phyloP scores from a whole-genome alignment of 768 basidiomycete genomes.

The Xerocomellus intermedius region DNA sequence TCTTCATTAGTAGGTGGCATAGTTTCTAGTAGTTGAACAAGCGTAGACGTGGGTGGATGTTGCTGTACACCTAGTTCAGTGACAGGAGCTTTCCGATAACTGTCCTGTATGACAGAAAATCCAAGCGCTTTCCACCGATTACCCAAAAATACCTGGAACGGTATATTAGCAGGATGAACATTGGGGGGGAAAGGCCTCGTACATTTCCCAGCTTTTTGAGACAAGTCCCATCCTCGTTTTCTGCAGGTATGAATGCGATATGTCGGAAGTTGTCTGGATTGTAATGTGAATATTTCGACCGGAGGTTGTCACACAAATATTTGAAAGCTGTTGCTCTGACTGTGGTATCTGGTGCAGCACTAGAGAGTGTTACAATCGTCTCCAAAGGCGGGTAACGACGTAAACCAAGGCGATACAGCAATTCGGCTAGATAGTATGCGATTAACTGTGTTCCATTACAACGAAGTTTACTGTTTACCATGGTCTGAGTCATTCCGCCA shows the following conservation, averaged over 20 bases:
- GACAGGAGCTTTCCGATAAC: slow-evolving; percentile 43
- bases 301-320: slow-evolving; percentile 48
- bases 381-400: slow-evolving; percentile 56
- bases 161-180: no score
- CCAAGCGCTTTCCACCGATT: slow-evolving; percentile 56
- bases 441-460: no score
- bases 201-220: slow-evolving; percentile 1
- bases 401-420: background rate
- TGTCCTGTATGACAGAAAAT: slow-evolving; percentile 60
- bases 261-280: slow-evolving; percentile 43
- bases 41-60: slow-evolving; percentile 57
- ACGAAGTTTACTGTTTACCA: background rate
- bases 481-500: slow-evolving; percentile 44
- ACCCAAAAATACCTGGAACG: slow-evolving; percentile 4
- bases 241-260: slow-evolving; percentile 1
- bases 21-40: slow-evolving; percentile 55
- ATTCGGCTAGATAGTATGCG: no score
- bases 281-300: slow-evolving; percentile 32
- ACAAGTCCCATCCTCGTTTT: background rate
- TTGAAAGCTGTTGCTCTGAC: slow-evolving; percentile 59
- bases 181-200: background rate
- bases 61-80: slow-evolving; percentile 63
- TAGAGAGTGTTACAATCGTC: slow-evolving; percentile 52
- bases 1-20: slow-evolving; percentile 50
- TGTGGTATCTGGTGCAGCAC: slow-evolving; percentile 36